A percentile compares a stretch with the other conserved stretches of the same genome.
Evolutionary conservation across 805 yeast species (phyloP).

Genomic region (Candida succiphila): DNA sequence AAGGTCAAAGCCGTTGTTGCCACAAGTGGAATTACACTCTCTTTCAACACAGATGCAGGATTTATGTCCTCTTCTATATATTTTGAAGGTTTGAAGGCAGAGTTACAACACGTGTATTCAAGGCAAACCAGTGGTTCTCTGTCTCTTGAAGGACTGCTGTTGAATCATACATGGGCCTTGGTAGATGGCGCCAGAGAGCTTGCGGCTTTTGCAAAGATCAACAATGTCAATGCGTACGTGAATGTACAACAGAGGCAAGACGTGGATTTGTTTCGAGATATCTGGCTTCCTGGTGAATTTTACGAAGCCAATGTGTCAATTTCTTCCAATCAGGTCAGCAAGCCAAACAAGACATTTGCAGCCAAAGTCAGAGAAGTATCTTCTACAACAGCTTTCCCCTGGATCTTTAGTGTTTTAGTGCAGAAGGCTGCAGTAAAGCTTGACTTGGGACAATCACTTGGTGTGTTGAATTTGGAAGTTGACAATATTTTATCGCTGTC

Average conservation of each 20-base stretch:
- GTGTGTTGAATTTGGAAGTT: conserved; percentile 44
- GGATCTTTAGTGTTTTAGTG: conserved; percentile 55
- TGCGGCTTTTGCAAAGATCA: conserved; percentile 38
- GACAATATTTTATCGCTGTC: conserved; percentile 63
- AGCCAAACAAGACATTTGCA: conserved; percentile 25
- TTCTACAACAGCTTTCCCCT: conserved; percentile 59
- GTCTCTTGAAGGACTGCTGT: conserved; percentile 32
- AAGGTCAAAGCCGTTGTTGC: conserved; percentile 83
- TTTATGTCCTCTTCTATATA: conserved; percentile 31
- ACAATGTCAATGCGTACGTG: conserved; percentile 50
- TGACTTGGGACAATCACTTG: conserved; percentile 80
- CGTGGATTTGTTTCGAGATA: conserved; percentile 67
- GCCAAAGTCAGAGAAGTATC: conserved; percentile 46
- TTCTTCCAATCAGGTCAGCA: neutral
- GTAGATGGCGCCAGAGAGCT: conserved; percentile 27
- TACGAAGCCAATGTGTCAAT: conserved; percentile 12
- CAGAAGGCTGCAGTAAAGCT: conserved; percentile 42
- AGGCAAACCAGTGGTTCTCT: conserved; percentile 79
- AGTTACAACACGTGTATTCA: conserved; percentile 84
- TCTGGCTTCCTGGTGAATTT: conserved; percentile 56
- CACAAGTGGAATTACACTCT: conserved; percentile 54
- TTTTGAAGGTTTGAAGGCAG: conserved; percentile 50
- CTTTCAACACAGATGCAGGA: conserved; percentile 40
- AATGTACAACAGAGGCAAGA: conserved; percentile 85
- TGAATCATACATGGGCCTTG: conserved; percentile 11